These are phyloP conservation scores for Zoysia japonica DNA, from an alignment of 176 grass and related monocot genomes.

Conservation along the genomic window DNA sequence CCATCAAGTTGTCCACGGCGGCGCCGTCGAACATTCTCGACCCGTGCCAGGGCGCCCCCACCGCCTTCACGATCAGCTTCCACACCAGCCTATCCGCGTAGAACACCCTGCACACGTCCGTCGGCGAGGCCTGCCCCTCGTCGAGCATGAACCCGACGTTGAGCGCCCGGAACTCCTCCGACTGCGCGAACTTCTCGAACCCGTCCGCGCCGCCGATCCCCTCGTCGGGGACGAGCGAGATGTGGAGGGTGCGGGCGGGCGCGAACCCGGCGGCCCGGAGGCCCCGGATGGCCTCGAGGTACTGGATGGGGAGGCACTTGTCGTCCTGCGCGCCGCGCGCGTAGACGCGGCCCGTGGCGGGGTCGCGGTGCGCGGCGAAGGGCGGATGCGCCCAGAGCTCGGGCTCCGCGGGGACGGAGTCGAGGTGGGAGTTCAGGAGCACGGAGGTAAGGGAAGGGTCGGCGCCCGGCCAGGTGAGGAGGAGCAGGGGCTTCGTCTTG, in stretches of 20 bases:
- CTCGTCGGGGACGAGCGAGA: conserved; percentile 87
- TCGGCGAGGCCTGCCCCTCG: conserved; percentile 83
- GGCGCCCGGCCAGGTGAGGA: conserved; percentile 75
- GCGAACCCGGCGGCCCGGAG: conserved; percentile 58
- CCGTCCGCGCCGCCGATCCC: conserved; percentile 74
- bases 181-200: conserved; percentile 46
- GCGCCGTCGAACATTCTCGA: conserved; percentile 76
- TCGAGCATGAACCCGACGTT: conserved; percentile 87
- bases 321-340: conserved; percentile 87
- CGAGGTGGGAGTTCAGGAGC: conserved; percentile 90
- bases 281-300: conserved; percentile 79
- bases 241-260: conserved; percentile 70
- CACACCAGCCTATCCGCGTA: conserved; percentile 74
- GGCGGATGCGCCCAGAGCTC: conserved; percentile 63
- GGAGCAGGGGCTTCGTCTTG: conserved; percentile 72
- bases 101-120: conserved; percentile 81
- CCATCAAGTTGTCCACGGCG: conserved; percentile 81
- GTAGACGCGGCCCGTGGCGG: conserved; percentile 62
- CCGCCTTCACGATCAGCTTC: conserved; percentile 66
- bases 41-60: conserved; percentile 67
- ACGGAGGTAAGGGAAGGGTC: conserved; percentile 71
- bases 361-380: conserved; percentile 61
- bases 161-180: conserved; percentile 64
- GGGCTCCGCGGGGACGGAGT: conserved; percentile 78
- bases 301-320: conserved; percentile 90